Conservation (phyloP, 352 stramenopile species). For the Elongisporangium senticosum region DNA sequence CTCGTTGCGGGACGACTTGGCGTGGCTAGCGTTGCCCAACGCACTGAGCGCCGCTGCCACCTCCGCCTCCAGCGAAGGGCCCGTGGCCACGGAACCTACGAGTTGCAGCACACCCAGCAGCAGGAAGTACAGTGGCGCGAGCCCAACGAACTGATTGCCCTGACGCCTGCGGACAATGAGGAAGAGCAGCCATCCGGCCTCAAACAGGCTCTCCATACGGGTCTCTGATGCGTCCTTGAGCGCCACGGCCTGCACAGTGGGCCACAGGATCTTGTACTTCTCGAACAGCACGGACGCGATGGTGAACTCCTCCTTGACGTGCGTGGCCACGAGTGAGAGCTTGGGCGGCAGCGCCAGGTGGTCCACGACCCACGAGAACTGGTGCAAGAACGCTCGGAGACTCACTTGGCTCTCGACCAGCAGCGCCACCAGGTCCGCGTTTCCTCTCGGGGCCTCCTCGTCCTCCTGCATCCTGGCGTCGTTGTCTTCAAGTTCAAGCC, state of each 20-base stretch:
- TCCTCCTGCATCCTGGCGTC: not conserved
- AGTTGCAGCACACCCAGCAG: slow-evolving; percentile 71
- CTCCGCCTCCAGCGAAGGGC: slow-evolving; percentile 65
- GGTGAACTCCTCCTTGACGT: slow-evolving; percentile 80
- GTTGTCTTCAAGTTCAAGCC: slow-evolving; percentile 1
- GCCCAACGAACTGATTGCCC: slow-evolving; percentile 34
- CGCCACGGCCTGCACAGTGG: slow-evolving; percentile 18
- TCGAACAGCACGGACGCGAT: slow-evolving; percentile 67
- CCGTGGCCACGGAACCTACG: slow-evolving; percentile 32
- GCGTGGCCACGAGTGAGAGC: slow-evolving; percentile 57
- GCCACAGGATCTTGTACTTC: slow-evolving; percentile 71
- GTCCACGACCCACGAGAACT: slow-evolving; percentile 77
- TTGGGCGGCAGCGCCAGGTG: slow-evolving; percentile 68
- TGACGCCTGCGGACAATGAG: slow-evolving; percentile 49
- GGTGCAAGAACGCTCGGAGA: slow-evolving; percentile 57
- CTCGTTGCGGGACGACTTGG: slow-evolving; percentile 9
- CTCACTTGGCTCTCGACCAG: slow-evolving; percentile 48
- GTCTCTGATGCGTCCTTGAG: slow-evolving; percentile 3
- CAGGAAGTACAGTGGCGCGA: slow-evolving; percentile 73
- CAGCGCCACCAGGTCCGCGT: slow-evolving; percentile 24
- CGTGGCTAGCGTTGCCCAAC: slow-evolving; percentile 22
- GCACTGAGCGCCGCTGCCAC: slow-evolving; percentile 73
- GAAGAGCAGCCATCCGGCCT: slow-evolving; percentile 75
- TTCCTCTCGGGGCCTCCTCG: slow-evolving; percentile 3
- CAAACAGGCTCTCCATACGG: slow-evolving; percentile 37